Percentiles rank a stretch among this genome's conserved stretches.
Conservation (phyloP, 2,329 filamentous ascomycete species). For the Didymella sp. region DNA sequence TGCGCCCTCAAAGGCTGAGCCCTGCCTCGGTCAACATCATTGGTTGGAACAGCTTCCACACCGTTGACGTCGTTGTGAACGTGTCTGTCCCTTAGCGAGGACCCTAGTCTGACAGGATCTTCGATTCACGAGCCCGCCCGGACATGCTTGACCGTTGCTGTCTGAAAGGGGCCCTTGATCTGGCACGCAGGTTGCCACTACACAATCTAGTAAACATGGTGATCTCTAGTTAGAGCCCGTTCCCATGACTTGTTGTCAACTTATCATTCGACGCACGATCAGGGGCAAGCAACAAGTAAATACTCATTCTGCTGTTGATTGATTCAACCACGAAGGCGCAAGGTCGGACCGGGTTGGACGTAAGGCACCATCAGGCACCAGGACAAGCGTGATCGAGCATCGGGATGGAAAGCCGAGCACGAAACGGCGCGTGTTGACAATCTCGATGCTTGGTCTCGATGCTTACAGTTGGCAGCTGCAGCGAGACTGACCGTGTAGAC, state of each 20-base stretch:
- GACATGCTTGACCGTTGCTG: neutral
- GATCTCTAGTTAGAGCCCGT: neutral
- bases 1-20: neutral
- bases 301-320: conserved; percentile 4
- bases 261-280: neutral
- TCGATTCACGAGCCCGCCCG: conserved; percentile 6
- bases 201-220: neutral
- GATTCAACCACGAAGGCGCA: neutral
- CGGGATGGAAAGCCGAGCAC: neutral
- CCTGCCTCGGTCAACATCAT: neutral
- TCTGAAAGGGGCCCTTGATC: neutral
- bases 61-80: conserved; percentile 8
- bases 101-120: conserved; percentile 11
- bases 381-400: conserved; percentile 5
- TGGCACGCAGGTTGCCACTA: neutral
- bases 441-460: conserved; percentile 2
- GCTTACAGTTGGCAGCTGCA: neutral
- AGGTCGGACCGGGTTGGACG: neutral
- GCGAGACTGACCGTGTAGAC: neutral
- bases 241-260: neutral
- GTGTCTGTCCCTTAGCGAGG: conserved; percentile 1
- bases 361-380: conserved; percentile 5
- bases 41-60: conserved; percentile 4
- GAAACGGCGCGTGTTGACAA: neutral
- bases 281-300: conserved; percentile 16